Base-by-base conservation (phyloP, 1,139 yeast species). In the Taiozyma sp. region DNA sequence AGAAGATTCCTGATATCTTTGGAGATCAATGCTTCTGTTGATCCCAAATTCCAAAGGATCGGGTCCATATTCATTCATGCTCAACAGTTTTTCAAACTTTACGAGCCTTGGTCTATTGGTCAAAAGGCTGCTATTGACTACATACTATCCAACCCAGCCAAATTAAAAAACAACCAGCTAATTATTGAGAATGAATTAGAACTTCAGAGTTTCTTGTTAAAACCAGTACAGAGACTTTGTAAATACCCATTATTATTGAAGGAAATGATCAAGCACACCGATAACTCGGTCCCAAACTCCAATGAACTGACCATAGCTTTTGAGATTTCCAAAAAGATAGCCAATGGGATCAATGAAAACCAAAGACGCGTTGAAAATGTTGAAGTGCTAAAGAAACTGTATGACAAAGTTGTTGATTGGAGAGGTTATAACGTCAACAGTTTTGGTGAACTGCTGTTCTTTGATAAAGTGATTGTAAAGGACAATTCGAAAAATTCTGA, bases 201-300 rank as follows among this genome's bases (percentile, higher is more conserved):
- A 67, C 74, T 93, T 49, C 98, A 89, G 63, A 85, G 95, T 49
- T 88, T 88, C 66, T 76, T 95, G 46, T 80, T 93, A 60, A 93
- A 93, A 67, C 99, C 99, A 0, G 89, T 93, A 42, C 99, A 93
- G 72, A 79, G 99, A 59, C 76, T 93, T 32, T 89, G 97, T 73
- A 89, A 91, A 67, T 93, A 93, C 66, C 99, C 99, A 3, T 70
- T 95, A 47, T 73, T 93, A 46, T 70, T 93, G 52, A 81, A 80
- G 57, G 95, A 89, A 62, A 74, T 95, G 52, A 68, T 88, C 45
- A 90, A 90, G 64, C 67, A 74, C 46, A 79, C 91, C 2, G 81
- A 80, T 43, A 54, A 59, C 21, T 66, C 73, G 6, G 75, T 79
- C 66, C 80, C 85, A 6, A 77, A 80, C 53, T 83, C 80, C 59